Conservation (phyloP, 2,329 filamentous ascomycete species). For the Colletotrichum sp. region DNA sequence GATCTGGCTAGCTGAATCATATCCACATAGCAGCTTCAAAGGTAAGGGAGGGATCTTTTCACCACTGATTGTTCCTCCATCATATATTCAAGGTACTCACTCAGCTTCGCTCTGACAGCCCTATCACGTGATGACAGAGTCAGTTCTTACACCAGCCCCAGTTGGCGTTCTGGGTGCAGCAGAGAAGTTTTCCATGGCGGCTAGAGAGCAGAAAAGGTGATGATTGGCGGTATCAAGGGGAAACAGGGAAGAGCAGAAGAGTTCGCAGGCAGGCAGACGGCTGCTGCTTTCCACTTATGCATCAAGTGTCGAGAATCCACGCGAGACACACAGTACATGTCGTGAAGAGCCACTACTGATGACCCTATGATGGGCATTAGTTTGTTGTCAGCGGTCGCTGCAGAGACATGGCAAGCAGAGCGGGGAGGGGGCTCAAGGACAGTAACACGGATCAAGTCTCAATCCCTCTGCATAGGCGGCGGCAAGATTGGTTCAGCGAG, state of each 20-base stretch:
- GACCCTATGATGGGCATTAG: neutral
- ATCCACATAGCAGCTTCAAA: rapidly evolving
- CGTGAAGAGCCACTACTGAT: neutral
- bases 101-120: neutral
- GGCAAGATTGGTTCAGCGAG: neutral
- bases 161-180: neutral
- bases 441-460: neutral
- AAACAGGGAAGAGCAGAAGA: neutral
- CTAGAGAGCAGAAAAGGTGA: neutral
- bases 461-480: neutral
- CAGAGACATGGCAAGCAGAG: neutral
- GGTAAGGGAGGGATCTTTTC: no score
- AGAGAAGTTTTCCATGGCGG: neutral
- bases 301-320: neutral
- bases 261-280: neutral
- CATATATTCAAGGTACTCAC: neutral
- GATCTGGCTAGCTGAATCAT: no score
- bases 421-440: neutral
- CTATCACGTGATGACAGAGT: neutral
- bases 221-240: neutral
- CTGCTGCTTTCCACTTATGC: neutral
- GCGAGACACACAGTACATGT: neutral
- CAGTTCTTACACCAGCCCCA: neutral
- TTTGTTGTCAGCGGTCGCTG: neutral
- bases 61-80: no score